Evolutionary conservation across 2,329 filamentous ascomycete species (phyloP).

Genomic region (Fusarium chlamydosporum): DNA sequence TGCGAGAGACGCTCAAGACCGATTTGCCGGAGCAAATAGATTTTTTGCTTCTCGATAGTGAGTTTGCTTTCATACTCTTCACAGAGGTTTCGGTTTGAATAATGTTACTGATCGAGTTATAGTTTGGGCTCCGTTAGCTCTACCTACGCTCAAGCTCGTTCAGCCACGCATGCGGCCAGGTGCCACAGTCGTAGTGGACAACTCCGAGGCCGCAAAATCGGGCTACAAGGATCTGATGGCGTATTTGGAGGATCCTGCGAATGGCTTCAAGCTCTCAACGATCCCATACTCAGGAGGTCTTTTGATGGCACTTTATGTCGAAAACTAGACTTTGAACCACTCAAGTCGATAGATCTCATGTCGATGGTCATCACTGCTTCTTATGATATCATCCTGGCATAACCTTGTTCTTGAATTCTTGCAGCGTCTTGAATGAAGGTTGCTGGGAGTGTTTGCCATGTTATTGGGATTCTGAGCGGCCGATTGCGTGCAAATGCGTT

Average conservation of each 20-base stretch:
- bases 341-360: no score
- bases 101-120: neutral
- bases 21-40: conserved; percentile 66
- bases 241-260: conserved; percentile 61
- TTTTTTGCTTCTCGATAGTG: conserved; percentile 72
- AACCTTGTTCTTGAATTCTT: no score
- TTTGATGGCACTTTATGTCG: conserved; percentile 46
- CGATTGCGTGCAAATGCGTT: neutral
- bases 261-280: conserved; percentile 62
- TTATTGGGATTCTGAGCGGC: no score
- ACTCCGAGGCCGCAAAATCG: conserved; percentile 57
- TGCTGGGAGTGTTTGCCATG: no score
- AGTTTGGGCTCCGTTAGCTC: conserved; percentile 70
- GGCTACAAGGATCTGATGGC: conserved; percentile 64
- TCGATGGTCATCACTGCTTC: neutral
- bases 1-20: conserved; percentile 66
- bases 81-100: neutral
- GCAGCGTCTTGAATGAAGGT: no score
- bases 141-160: conserved; percentile 65
- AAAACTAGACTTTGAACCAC: neutral
- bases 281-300: conserved; percentile 53
- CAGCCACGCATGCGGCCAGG: conserved; percentile 62
- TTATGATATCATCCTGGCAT: neutral
- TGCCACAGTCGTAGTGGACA: conserved; percentile 65
- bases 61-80: conserved; percentile 49